Evolutionary conservation across 2,329 filamentous ascomycete species (phyloP), one percentile per base, ranked within the genome.

Genomic region (Xylaria sp.): DNA sequence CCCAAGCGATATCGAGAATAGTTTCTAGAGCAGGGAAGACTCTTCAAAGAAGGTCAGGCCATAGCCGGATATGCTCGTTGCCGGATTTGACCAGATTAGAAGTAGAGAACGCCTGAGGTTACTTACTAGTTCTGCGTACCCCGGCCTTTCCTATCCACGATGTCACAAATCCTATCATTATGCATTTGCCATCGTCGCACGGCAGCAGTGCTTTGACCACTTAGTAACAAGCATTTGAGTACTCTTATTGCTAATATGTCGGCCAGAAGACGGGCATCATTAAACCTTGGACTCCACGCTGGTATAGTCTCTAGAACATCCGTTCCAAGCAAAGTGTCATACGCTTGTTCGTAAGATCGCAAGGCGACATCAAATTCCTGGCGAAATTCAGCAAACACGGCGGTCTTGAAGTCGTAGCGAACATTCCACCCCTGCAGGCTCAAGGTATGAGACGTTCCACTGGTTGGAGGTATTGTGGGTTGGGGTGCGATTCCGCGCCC

Each of bases 341-440:
- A 94, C 4, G 94, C 93, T 78, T 91, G 90, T 76, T 96, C 93
- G 74, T 94, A 97, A 62, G 93, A 94, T 51, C 94, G 89, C 75
- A 93, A 85, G 0, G 96, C 94, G 26, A 89, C 90, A 77, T 97
- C 95, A 86, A 95, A 93, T 78, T 98, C 96, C 77, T 97, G 93
- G 9, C 96, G 89, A 73, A 97, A 97, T 77, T 98, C 95, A 33
- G 94, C 93, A 77, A 98, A 93, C 0, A 97, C 85, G 6, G 91
- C 95, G 20, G 94, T 86, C 79, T 99, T 99, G 82, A 97, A 94
- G 76, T 99, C 95, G 80, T 97, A 97, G 17, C 95, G 90, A 62
- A 97, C 91, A 76, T 93, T 94, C 96, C 95, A 99, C 3, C 93
- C 94, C 49, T 93, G 90, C 10, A 91, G 84, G 1, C 94, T 92